Evolutionary conservation across 2,329 filamentous ascomycete species (phyloP).

Genomic region (Penicillium brasilianum): DNA sequence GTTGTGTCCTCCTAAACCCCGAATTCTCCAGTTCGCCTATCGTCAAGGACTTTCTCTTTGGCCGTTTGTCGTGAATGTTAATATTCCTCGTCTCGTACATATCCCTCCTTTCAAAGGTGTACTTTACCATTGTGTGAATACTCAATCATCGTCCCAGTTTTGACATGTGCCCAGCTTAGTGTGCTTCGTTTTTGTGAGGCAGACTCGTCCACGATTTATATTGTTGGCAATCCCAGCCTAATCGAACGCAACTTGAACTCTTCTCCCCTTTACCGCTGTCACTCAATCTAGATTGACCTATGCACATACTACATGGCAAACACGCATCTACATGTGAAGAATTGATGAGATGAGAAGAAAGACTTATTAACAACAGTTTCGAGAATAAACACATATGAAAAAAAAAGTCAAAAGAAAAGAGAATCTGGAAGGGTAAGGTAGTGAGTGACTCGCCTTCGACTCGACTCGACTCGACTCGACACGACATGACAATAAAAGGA

Average conservation of each 20-base stretch:
- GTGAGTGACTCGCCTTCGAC: not conserved
- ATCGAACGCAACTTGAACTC: not conserved
- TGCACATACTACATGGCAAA: not conserved
- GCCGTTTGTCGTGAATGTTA: slow-evolving; percentile 34
- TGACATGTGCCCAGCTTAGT: not conserved
- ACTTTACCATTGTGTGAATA: not conserved
- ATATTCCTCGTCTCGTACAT: not conserved
- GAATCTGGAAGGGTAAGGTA: not conserved
- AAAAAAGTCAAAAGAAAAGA: not conserved
- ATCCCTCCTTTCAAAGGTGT: not conserved
- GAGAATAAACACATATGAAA: not conserved
- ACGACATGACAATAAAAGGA: not conserved
- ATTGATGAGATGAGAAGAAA: not conserved
- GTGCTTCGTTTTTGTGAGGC: not conserved
- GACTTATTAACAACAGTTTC: not conserved
- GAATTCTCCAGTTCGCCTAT: slow-evolving; percentile 92
- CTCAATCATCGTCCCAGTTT: not conserved
- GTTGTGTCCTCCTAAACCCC: slow-evolving; percentile 88
- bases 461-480: not conserved
- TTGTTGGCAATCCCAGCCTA: not conserved
- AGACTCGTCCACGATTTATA: not conserved
- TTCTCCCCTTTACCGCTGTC: not conserved
- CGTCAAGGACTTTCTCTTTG: slow-evolving; percentile 86
- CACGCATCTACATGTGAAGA: not conserved
- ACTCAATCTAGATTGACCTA: not conserved